Percentiles rank a stretch among this genome's conserved stretches.
These are phyloP conservation scores for Striga hermonthica DNA, from an alignment of 305 asterid species.

Conservation along the genomic window DNA sequence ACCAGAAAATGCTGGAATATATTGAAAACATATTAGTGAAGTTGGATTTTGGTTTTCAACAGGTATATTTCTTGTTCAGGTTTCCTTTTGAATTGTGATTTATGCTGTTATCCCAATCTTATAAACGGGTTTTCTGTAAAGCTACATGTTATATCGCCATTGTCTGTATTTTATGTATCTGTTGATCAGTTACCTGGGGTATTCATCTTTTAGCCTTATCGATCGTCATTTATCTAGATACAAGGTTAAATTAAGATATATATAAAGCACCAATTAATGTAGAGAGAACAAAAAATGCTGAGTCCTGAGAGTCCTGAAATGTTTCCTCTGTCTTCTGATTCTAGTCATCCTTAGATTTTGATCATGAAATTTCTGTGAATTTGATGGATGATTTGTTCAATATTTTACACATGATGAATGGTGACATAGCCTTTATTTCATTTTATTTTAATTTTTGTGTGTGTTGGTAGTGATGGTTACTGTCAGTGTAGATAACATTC, in stretches of 20 bases:
- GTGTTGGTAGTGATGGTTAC: conserved; percentile 1
- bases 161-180: conserved; percentile 11
- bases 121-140: conserved; percentile 23
- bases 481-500: conserved; percentile 16
- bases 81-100: conserved; percentile 25
- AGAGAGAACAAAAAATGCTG: no score
- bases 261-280: conserved; percentile 25
- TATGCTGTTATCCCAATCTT: conserved; percentile 15
- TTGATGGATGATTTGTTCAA: conserved; percentile 27
- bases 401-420: conserved; percentile 13
- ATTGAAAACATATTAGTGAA: conserved; percentile 51
- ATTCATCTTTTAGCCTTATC: conserved; percentile 22
- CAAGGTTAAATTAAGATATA: conserved; percentile 23
- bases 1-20: conserved; percentile 70
- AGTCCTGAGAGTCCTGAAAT: neutral
- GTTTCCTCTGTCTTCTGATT: conserved; percentile 18
- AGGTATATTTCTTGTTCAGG: conserved; percentile 46
- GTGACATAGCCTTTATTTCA: neutral
- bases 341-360: conserved; percentile 24
- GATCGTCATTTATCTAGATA: conserved; percentile 28
- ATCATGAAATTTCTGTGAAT: conserved; percentile 26
- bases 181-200: conserved; percentile 20
- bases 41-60: conserved; percentile 58
- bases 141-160: conserved; percentile 18
- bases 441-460: conserved; percentile 5